Conservation (phyloP, 169 alveolate species). For the Theileria sp. region DNA sequence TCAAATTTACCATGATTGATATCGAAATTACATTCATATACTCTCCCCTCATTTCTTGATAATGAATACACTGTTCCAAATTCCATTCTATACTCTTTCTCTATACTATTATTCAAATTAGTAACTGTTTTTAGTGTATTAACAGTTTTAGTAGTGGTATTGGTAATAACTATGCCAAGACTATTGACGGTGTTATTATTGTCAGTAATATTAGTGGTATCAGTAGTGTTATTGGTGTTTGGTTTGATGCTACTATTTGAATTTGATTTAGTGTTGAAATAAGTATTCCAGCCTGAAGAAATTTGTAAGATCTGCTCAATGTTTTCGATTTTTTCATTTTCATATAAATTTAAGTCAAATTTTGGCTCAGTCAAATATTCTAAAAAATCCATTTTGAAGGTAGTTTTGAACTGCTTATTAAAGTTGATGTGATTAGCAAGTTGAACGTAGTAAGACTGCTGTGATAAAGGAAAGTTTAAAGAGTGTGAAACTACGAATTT, state of each 20-base stretch:
- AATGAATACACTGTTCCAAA: slow-evolving; percentile 43
- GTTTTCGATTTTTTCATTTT: background rate
- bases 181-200: background rate
- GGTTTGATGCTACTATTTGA: background rate
- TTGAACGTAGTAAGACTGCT: slow-evolving; percentile 49
- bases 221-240: background rate
- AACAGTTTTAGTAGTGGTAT: background rate
- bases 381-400: slow-evolving; percentile 24
- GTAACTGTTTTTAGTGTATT: background rate
- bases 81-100: background rate
- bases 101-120: background rate
- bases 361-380: slow-evolving; percentile 15
- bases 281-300: slow-evolving; percentile 5
- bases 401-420: slow-evolving; percentile 41
- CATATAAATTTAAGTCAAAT: background rate
- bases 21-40: slow-evolving; percentile 48
- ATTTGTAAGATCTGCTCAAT: background rate
- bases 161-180: background rate
- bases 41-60: slow-evolving; percentile 48
- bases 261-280: background rate
- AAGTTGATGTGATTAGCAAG: slow-evolving; percentile 42
- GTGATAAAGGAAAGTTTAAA: slow-evolving; percentile 46
- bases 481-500: background rate
- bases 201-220: background rate
- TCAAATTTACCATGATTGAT: background rate